Base-by-base conservation (phyloP, 2,329 filamentous ascomycete genomes). In the Nigrospora osmanthi region DNA sequence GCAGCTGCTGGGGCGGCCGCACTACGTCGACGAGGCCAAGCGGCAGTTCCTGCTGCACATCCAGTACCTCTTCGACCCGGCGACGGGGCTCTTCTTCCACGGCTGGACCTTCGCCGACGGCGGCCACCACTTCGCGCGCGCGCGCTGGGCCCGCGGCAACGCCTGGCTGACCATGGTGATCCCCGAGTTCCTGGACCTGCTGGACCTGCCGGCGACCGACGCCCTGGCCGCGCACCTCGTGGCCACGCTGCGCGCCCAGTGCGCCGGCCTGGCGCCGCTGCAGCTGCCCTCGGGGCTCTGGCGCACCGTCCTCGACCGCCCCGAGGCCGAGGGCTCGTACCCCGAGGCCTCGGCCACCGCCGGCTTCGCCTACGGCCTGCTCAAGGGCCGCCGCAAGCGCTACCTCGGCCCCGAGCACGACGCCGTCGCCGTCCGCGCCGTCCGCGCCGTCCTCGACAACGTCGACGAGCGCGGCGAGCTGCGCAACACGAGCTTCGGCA, bases 161-260 rank as follows among this genome's bases (percentile, higher is more conserved):
- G 75, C 72, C 49, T 91, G 87, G 87, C 59, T 91, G 39, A 90
- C 86, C 0, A 90, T 91, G 48, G 86, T 80, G n/a, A 86, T 90
- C 43, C 86, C 86, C 1, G 87, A 91, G 56, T 85, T 90, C 53
- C 73, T 91, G 45, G 87, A 90, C 59, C 61, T 91, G 42, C 66
- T 90, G 35, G 75, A 83, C 35, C 65, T 89, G 23, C 65, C 72
- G 3, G 60, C 69, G 3, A 78, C 83, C 47, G 84, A 89, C 53
- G 75, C 83, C 0, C 68, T 89, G 23, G 73, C 80, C 11, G 56
- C 68, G 1, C 69, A 81, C 48, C 69, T 87, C 16, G 61, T 80
- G 38, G 74, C 76, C 50, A 84, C 83, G 0, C 69, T 91, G 2
- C 72, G 80, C 38, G 80, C 83, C 4, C 87, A 91, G 61, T 83